Evolutionary conservation across 352 stramenopile genomes (phyloP), one percentile per base, ranked within the genome.

Genomic region (Phytopythium montanum): DNA sequence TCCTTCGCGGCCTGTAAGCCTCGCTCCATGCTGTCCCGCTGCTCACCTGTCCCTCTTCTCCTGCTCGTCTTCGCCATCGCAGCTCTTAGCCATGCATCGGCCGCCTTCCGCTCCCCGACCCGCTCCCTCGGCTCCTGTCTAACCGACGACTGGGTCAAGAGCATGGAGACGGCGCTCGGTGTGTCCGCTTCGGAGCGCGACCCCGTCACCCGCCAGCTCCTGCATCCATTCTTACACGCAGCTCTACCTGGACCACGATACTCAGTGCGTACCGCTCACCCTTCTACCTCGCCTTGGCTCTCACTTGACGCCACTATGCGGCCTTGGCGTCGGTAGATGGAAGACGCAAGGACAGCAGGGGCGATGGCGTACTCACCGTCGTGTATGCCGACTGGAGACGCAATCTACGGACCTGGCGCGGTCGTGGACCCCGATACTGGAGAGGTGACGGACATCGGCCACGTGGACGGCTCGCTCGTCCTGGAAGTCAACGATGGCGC

Each of bases 41-140:
- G 42, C 26, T 4, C 0, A 3, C 42, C 9, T 14, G 0, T 1
- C 18, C 5, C 5, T 2, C 39, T 55, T n/a, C 18, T 49, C 21
- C 13, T 8, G 16, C 16, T 25, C 3, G 8, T 55, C 19, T 55
- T 12, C 5, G n/a, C n/a, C 28, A 38, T 12, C 1, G 25, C 49
- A 2, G 18, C 12, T 1, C 5, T 25, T 19, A 36, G 28, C 48
- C 9, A 9, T 6, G 51, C 12, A 13, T 33, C 31, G 8, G 51
- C 51, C 7, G 51, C 34, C 2, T 19, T 31, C 14, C 36, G 48
- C 25, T 21, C 33, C 0, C 71, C 65, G 6, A 81, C 78, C 59
- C 61, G 65, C 33, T 81, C 78, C n/a, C 61, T 79, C 0, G 72
- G 72, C 14, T 67, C 59, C 16, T 81, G 69, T 53, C 52, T 81